A percentile compares a stretch with the other conserved stretches of the same genome.
These are phyloP conservation scores for Neopestalotiopsis clavispora DNA, from an alignment of 2,329 filamentous ascomycete species.

Conservation along the genomic window DNA sequence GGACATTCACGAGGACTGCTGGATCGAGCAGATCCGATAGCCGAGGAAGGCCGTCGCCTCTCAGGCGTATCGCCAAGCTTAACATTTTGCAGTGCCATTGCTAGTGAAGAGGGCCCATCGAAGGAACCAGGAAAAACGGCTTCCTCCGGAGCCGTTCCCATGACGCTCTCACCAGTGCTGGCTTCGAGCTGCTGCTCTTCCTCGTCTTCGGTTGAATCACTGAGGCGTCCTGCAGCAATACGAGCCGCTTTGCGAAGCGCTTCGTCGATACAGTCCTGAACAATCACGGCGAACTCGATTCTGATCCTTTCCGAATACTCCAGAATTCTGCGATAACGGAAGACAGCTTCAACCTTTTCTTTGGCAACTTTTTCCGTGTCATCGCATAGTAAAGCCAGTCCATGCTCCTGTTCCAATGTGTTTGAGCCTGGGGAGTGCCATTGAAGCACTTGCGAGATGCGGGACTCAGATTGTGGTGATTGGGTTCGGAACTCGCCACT, in stretches of 20 bases:
- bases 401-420: conserved; percentile 91
- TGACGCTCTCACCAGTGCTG: conserved; percentile 39
- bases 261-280: conserved; percentile 94
- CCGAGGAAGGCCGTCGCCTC: conserved; percentile 56
- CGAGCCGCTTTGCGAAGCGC: conserved; percentile 88
- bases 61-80: conserved; percentile 46
- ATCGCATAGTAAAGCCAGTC: conserved; percentile 82
- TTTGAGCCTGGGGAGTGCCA: conserved; percentile 96
- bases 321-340: conserved; percentile 88
- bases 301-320: conserved; percentile 97
- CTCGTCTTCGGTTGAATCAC: conserved; percentile 71
- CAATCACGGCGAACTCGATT: conserved; percentile 88
- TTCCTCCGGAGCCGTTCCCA: conserved; percentile 54
- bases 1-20: conserved; percentile 90
- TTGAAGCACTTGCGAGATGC: conserved; percentile 91
- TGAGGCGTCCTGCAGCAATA: conserved; percentile 83
- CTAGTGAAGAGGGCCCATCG: conserved; percentile 61
- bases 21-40: conserved; percentile 79
- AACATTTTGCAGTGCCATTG: conserved; percentile 56
- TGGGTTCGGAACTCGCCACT: conserved; percentile 86
- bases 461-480: conserved; percentile 93
- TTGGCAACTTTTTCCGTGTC: conserved; percentile 87
- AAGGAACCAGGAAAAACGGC: conserved; percentile 62
- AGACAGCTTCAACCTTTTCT: conserved; percentile 90
- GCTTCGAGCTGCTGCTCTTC: conserved; percentile 51